Conservation (phyloP, 148 eudicot species). For the Chenopodium quinoa region DNA sequence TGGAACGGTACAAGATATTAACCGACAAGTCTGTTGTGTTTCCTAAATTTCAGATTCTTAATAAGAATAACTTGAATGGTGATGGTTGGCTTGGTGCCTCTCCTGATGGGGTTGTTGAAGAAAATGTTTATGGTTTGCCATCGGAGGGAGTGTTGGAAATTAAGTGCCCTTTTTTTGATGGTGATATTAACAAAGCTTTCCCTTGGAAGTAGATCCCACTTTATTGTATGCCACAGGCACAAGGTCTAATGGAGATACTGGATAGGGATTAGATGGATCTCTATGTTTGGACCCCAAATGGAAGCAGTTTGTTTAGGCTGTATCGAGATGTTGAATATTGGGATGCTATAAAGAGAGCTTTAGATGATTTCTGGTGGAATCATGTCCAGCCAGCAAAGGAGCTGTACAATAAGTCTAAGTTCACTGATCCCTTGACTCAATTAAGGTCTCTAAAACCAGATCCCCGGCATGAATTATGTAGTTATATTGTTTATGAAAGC, state of each 20-base stretch:
- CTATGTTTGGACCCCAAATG: conserved; percentile 70
- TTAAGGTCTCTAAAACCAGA: conserved; percentile 50
- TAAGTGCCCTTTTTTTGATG: conserved; percentile 70
- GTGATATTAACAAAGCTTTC: conserved; percentile 41
- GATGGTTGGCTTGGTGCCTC: conserved; percentile 81
- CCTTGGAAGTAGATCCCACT: conserved; percentile 69
- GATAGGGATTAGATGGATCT: conserved; percentile 87
- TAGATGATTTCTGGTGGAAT: conserved; percentile 87
- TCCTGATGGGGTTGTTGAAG: conserved; percentile 68
- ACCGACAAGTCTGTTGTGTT: conserved; percentile 54
- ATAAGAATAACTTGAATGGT: conserved; percentile 35
- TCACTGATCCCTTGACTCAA: conserved; percentile 51
- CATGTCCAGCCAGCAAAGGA: conserved; percentile 80
- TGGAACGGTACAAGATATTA: conserved; percentile 66
- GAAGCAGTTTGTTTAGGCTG: conserved; percentile 76
- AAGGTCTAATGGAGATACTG: conserved; percentile 82
- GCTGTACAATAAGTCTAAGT: conserved; percentile 31
- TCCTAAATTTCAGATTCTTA: conserved; percentile 60
- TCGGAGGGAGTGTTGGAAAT: conserved; percentile 69
- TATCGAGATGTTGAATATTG: conserved; percentile 66
- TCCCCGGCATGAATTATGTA: conserved; percentile 53
- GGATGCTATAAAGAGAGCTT: conserved; percentile 50
- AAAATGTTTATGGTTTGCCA: conserved; percentile 42
- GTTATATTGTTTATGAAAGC: conserved; percentile 49
- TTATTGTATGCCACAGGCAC: conserved; percentile 77